Evolutionary conservation across 768 basidiomycete genomes (phyloP).

Genomic region (Tricholoma hemisulphureum): DNA sequence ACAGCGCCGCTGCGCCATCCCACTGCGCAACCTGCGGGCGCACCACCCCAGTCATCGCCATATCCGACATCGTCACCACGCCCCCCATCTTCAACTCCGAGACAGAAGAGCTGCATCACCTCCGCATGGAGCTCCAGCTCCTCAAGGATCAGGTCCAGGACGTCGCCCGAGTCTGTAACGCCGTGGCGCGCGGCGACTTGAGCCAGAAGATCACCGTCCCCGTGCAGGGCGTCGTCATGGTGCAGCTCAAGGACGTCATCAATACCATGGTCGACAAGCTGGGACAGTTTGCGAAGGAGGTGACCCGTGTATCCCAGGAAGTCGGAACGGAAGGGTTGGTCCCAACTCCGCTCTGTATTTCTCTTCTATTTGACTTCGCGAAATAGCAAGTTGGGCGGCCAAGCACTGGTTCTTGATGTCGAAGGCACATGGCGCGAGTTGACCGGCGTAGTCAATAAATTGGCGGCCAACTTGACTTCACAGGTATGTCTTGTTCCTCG

Average conservation of each 20-base stretch:
- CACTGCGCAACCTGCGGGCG: conserved; percentile 2
- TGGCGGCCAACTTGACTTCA: conserved; percentile 76
- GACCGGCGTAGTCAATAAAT: conserved; percentile 79
- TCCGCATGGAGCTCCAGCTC: conserved; percentile 55
- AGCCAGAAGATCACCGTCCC: conserved; percentile 78
- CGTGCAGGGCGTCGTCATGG: conserved; percentile 78
- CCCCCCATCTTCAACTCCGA: background rate
- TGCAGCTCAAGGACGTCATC: conserved; percentile 77
- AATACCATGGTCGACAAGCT: conserved; percentile 69
- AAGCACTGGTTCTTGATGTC: conserved; percentile 82
- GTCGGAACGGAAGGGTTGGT: conserved; percentile 76
- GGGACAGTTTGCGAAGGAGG: conserved; percentile 87
- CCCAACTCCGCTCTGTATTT: background rate
- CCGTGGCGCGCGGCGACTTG: conserved; percentile 72
- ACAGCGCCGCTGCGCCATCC: background rate
- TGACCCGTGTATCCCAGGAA: conserved; percentile 80
- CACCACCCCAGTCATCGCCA: background rate
- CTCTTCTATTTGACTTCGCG: background rate
- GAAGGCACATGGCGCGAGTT: conserved; percentile 90
- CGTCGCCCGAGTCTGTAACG: conserved; percentile 78
- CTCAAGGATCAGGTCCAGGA: conserved; percentile 85
- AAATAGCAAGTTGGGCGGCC: conserved; percentile 82
- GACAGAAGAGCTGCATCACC: background rate
- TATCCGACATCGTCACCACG: background rate
- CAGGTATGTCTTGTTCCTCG: conserved; percentile 40